These are phyloP conservation scores for Penicillium taxi DNA, from an alignment of 495 filamentous ascomycete genomes.

Conservation along the genomic window DNA sequence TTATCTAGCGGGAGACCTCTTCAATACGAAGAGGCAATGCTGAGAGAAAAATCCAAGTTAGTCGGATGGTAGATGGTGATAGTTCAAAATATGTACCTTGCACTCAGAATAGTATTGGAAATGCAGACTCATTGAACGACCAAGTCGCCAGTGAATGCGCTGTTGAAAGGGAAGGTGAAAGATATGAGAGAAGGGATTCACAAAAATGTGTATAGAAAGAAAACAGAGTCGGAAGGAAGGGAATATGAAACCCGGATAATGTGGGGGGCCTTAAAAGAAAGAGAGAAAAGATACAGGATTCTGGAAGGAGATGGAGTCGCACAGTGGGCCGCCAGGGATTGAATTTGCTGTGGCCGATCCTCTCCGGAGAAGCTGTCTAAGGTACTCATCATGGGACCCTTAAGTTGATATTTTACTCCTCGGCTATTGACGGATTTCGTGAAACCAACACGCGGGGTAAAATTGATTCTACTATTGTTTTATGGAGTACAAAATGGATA, in stretches of 20 bases:
- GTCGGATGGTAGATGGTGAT: background rate
- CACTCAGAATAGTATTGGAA: conserved; percentile 35
- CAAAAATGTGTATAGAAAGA: background rate
- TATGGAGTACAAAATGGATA: too few relatives aligned
- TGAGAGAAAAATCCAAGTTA: conserved; percentile 4
- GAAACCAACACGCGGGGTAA: too few relatives aligned
- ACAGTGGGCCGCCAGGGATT: conserved; percentile 7
- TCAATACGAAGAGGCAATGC: conserved; percentile 44
- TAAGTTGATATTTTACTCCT: background rate
- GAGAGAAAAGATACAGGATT: conserved; percentile 12
- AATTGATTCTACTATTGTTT: too few relatives aligned
- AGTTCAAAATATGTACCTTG: conserved; percentile 39
- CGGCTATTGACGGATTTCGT: too few relatives aligned
- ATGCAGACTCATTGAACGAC: conserved; percentile 65
- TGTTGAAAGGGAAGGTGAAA: conserved; percentile 7
- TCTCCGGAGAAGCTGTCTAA: conserved; percentile 23
- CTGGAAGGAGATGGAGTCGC: conserved; percentile 26
- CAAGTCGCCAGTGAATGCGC: conserved; percentile 54
- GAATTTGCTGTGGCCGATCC: conserved; percentile 20
- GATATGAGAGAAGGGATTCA: background rate
- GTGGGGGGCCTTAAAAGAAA: conserved; percentile 7
- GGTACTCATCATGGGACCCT: conserved; percentile 2
- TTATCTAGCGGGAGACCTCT: conserved; percentile 54
- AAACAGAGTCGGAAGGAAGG: background rate
- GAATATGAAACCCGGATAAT: background rate